Base-by-base conservation (phyloP, 768 basidiomycete species). In the Cyathus striatus region DNA sequence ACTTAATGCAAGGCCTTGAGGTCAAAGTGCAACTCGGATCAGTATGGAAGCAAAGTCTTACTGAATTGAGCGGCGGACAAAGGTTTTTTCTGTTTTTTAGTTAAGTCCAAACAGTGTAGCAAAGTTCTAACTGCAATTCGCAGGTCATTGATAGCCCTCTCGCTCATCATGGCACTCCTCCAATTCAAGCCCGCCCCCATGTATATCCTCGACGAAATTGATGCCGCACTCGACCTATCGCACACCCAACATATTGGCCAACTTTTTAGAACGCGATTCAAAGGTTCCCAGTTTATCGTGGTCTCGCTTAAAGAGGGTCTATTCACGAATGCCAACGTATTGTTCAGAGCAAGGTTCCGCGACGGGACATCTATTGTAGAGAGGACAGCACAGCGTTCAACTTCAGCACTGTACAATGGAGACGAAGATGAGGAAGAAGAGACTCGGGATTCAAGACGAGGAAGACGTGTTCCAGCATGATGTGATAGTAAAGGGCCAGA, bases 121-220 rank as follows among this genome's bases (percentile, higher is more conserved):
- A n/a, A n/a, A n/a, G 42, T 44, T n/a, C 20, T 46, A 25, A 23
- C 20, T 24, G 38, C 37, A n/a, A 33, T 23, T 27, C 32, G 18
- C 52, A 98, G 94, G 50, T 99, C 96, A 0, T 76, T 99, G 50
- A 98, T 99, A 56, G 96, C 96, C 1, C 78, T 99, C 1, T 98
- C 95, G 10, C 75, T 99, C 27, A 98, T 98, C 69, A 95, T 99
- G 93, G 88, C 96, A 0, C 79, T 99, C 14, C 81, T 98, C n/a
- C 93, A 97, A 60, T 97, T 97, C 76, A 97, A 97, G 58, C 94
- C 95, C 6, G 94, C 95, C 13, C 95, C 93, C 2, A 93, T 98
- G 91, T 98, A 98, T 63, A 99, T 99, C 58, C 78, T 99, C 6
- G 96, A 99, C 65, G 96, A 99, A 65, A 95, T 99, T 49, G 96